Base-by-base conservation (phyloP, 1,284 basidiomycete genomes). In the Austropuccinia psidii region DNA sequence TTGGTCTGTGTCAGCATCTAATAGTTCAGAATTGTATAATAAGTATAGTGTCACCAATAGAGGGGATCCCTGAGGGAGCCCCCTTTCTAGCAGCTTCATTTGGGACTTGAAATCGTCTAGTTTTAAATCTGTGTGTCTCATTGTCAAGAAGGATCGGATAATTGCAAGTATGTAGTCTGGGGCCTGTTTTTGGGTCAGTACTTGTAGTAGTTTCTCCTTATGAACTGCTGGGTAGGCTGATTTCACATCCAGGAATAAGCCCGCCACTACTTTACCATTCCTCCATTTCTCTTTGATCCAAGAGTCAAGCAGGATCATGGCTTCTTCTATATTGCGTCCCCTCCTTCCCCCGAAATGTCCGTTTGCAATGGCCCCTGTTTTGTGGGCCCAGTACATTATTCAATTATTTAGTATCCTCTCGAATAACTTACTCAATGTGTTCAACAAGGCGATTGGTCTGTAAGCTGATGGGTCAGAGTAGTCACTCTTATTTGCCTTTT, bases 201-300 rank as follows among this genome's bases (percentile, higher is more conserved):
- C 13, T n/a, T 17, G 15, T 13, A 37, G 19, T 7, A 45, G 37
- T 21, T 41, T 29, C 7, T 43, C 37, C 27, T 29, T 29, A 52
- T 1, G 41, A 0, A 69, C 54, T 13, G 41, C 43, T 0, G 67
- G 67, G 41, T 57, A 69, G 7, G 67, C 67, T 0, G 41, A 57
- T 21, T 69, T 69, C 0, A 69, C 54, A 9, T 69, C 54, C 17
- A 58, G 54, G n/a, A 69, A 69, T 1, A 69, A 9, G 2, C 27
- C 54, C 0, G 11, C 13, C 2, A 69, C 67, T 2, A 31, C 37
- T 27, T 57, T 58, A 13, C 54, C 67, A 17, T 69, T 52, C 4
- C 54, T 33, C 67, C 67, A 69, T 33, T 69, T 57, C 9, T 24
- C 11, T 13, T 49, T 69, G 13, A 47, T 33, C 67, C 67, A 69